Percentiles rank a stretch among this genome's conserved stretches.
phyloP scores from a whole-genome alignment of 495 filamentous ascomycete genomes.

The Xylaria telfairii region DNA sequence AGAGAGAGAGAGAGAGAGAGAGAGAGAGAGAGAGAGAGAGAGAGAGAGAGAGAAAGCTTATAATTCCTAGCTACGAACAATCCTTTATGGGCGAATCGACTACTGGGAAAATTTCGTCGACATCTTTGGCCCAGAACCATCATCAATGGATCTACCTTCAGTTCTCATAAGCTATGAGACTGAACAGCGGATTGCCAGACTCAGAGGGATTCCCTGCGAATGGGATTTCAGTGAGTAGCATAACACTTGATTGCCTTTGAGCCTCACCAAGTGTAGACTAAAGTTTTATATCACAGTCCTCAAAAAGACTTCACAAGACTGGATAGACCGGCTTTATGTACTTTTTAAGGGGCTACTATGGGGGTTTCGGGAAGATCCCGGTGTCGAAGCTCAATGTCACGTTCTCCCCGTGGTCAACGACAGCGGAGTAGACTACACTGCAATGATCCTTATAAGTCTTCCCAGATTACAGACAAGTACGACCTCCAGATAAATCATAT shows the following conservation, averaged over 20 bases:
- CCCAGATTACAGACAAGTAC: not conserved
- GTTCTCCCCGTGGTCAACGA: not conserved
- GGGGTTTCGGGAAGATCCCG: not conserved
- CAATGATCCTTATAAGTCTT: not conserved
- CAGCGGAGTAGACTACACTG: not conserved
- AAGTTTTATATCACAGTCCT: not conserved
- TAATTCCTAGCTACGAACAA: conserved; percentile 3
- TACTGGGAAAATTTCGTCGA: not conserved
- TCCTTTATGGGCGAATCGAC: conserved; percentile 6
- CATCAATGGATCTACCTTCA: not conserved
- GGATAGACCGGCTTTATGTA: not conserved
- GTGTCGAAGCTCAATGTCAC: not conserved
- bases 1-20: too few relatives aligned
- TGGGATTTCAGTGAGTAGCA: not conserved
- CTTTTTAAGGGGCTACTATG: not conserved
- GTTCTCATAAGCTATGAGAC: not conserved
- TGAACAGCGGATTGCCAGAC: not conserved
- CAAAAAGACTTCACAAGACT: not conserved
- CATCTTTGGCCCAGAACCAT: not conserved
- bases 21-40: too few relatives aligned
- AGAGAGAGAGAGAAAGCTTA: too few relatives aligned
- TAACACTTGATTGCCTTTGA: not conserved
- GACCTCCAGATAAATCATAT: not conserved
- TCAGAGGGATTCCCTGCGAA: not conserved
- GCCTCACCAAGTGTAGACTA: not conserved